phyloP scores from a whole-genome alignment of 192 early-diverging fungal species.

The Linnemannia schmuckeri region DNA sequence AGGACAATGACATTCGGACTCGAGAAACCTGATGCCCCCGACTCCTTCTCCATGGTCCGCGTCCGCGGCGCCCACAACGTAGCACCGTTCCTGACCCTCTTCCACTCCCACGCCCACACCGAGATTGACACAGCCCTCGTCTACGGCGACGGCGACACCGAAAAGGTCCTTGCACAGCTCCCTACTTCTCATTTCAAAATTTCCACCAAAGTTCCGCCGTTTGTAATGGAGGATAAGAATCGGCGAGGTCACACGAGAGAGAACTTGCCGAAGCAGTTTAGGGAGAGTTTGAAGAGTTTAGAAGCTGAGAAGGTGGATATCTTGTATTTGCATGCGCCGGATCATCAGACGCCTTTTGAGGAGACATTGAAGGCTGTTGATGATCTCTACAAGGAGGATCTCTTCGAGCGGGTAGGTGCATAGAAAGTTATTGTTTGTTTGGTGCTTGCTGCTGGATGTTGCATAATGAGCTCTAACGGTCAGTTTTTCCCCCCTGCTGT shows the following conservation, averaged over 20 bases:
- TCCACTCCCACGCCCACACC: background rate
- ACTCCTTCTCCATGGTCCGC: background rate
- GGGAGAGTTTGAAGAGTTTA: slow-evolving; percentile 62
- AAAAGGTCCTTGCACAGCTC: slow-evolving; percentile 30
- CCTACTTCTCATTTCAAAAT: slow-evolving; percentile 54
- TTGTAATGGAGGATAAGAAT: background rate
- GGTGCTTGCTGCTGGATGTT: background rate
- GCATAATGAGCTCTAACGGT: background rate
- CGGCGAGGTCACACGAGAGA: slow-evolving; percentile 43
- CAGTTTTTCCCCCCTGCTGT: background rate
- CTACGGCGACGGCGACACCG: slow-evolving; percentile 66
- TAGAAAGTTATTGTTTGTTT: too few relatives aligned
- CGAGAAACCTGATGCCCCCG: background rate
- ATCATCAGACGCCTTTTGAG: slow-evolving; percentile 66
- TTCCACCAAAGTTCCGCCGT: slow-evolving; percentile 60
- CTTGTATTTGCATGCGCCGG: slow-evolving; percentile 75
- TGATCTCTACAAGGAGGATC: slow-evolving; percentile 66
- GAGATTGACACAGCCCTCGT: slow-evolving; percentile 46
- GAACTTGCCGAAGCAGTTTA: slow-evolving; percentile 34
- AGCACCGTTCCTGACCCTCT: background rate
- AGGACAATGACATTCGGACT: slow-evolving; percentile 21
- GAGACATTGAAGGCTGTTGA: slow-evolving; percentile 67
- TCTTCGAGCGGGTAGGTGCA: slow-evolving; percentile 55
- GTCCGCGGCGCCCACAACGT: background rate
- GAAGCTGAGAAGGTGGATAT: slow-evolving; percentile 65